phyloP scores from a whole-genome alignment of 164 flowering plant genomes.

The Sextonia rubra region DNA sequence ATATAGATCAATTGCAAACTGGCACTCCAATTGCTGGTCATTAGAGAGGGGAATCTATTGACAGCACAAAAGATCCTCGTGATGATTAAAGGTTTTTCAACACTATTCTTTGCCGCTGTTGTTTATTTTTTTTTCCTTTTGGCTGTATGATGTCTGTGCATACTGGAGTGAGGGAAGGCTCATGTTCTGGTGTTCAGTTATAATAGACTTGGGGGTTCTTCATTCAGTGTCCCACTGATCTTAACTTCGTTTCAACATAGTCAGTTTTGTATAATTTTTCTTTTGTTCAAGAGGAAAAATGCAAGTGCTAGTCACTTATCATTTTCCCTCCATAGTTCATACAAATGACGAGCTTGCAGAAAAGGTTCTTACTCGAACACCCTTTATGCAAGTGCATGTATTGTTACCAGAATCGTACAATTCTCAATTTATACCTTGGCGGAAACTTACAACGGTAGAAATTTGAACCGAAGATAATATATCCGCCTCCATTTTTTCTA shows the following conservation, averaged over 20 bases:
- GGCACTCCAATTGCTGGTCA: slow-evolving; percentile 33
- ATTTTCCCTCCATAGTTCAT: too few relatives aligned
- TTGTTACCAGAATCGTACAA: too few relatives aligned
- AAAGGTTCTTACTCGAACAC: too few relatives aligned
- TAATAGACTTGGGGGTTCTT: not conserved
- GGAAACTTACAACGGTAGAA: too few relatives aligned
- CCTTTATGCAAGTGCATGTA: too few relatives aligned
- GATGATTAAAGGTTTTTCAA: slow-evolving; percentile 30
- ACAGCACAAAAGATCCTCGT: slow-evolving; percentile 39
- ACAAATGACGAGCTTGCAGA: too few relatives aligned
- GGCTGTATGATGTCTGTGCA: slow-evolving; percentile 1
- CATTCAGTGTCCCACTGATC: slow-evolving; percentile 6
- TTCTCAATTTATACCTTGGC: too few relatives aligned
- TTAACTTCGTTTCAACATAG: slow-evolving; percentile 17
- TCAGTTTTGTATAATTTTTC: slow-evolving; percentile 3
- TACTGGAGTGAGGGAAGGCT: too few relatives aligned
- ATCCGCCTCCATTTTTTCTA: too few relatives aligned
- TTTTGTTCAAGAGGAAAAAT: not conserved
- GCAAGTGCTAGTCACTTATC: not conserved
- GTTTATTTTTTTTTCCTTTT: slow-evolving; percentile 1
- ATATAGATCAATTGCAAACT: slow-evolving; percentile 38
- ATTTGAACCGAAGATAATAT: too few relatives aligned
- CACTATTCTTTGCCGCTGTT: not conserved
- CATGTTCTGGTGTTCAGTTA: too few relatives aligned
- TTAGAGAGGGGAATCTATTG: slow-evolving; percentile 55